Evolutionary conservation across 345 rosid genomes (phyloP).

Genomic region (Bruguiera gymnorhiza): DNA sequence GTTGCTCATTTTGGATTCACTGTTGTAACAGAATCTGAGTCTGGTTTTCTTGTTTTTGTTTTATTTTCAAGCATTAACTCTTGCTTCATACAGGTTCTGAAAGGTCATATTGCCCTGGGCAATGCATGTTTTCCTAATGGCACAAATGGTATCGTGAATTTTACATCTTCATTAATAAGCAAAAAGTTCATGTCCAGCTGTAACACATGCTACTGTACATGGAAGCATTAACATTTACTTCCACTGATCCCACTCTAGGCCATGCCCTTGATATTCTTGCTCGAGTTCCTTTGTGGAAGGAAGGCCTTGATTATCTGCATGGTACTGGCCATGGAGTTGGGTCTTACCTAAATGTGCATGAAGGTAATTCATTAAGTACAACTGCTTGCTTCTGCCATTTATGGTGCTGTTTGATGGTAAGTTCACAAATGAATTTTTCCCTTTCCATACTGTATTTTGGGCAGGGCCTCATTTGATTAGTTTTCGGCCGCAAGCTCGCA

Average conservation of each 20-base stretch:
- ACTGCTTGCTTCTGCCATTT: constrained; percentile 1
- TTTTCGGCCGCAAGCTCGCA: constrained; percentile 72
- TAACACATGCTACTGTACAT: background rate
- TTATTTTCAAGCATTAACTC: background rate
- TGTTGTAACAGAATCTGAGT: background rate
- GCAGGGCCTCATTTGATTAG: constrained; percentile 95
- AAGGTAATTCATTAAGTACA: constrained; percentile 51
- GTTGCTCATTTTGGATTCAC: background rate
- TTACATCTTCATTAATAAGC: constrained; percentile 7
- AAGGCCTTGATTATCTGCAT: constrained; percentile 94
- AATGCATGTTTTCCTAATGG: constrained; percentile 89
- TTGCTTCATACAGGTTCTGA: constrained; percentile 58
- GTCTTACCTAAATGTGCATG: constrained; percentile 92
- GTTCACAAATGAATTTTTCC: background rate
- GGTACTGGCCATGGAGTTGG: constrained; percentile 99
- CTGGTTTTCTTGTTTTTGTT: background rate
- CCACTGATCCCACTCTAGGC: constrained; percentile 36
- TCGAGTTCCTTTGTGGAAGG: constrained; percentile 79
- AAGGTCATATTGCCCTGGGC: constrained; percentile 90
- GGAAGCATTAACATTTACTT: background rate
- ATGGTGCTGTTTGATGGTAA: constrained; percentile 1
- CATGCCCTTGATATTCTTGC: constrained; percentile 91
- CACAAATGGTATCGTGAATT: constrained; percentile 57
- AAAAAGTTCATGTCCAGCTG: background rate
- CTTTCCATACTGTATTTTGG: constrained; percentile 16